A percentile compares a stretch with the other conserved stretches of the same genome.
Conservation (phyloP, 1,284 basidiomycete species). For the Cutaneotrichosporon dermatis region DNA sequence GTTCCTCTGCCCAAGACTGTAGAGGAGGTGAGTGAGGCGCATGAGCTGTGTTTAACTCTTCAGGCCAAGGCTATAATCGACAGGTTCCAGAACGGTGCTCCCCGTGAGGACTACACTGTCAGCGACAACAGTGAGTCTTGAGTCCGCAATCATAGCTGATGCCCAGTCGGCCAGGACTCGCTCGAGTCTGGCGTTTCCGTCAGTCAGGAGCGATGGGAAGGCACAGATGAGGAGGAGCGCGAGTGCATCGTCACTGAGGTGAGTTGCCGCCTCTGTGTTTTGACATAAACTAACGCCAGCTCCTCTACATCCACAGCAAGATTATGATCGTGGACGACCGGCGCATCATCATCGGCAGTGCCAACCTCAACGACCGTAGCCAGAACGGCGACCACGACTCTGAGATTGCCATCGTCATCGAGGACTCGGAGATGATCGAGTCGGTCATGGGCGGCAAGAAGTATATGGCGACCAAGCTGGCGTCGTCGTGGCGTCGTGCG, state of each 20-base stretch:
- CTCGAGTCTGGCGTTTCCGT: constrained; percentile 60
- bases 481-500: constrained; percentile 39
- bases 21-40: constrained; percentile 50
- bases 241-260: constrained; percentile 75
- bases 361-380: constrained; percentile 61
- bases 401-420: constrained; percentile 81
- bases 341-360: constrained; percentile 60
- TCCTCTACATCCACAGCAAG: constrained; percentile 49
- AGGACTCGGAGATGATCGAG: constrained; percentile 74
- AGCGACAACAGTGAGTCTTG: constrained; percentile 15
- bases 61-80: constrained; percentile 60
- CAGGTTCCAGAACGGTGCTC: constrained; percentile 64
- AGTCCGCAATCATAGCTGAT: constrained; percentile 2
- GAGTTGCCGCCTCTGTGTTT: constrained; percentile 45
- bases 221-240: constrained; percentile 73
- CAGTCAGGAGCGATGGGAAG: constrained; percentile 72
- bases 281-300: constrained; percentile 19
- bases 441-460: constrained; percentile 71
- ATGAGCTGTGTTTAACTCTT: too few relatives aligned
- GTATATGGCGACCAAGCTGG: constrained; percentile 45
- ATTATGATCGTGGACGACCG: constrained; percentile 91
- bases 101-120: constrained; percentile 30
- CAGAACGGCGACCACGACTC: constrained; percentile 80
- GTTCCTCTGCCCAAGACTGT: constrained; percentile 58
- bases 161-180: constrained; percentile 73